These are phyloP conservation scores for Combretum micranthum DNA, from an alignment of 345 rosid species.

Conservation along the genomic window DNA sequence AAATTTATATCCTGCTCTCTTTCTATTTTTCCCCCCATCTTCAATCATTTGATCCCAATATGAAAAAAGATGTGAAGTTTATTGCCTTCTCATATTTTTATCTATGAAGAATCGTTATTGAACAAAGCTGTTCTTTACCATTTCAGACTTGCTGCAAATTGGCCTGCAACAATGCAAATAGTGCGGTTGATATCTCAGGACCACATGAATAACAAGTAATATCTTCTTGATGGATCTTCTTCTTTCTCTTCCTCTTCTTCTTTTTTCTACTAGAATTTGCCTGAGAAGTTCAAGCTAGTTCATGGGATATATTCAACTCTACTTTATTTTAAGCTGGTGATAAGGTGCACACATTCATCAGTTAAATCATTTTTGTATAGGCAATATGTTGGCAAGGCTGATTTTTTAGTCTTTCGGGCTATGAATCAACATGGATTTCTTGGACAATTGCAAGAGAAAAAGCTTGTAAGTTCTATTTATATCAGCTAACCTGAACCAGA, in stretches of 20 bases:
- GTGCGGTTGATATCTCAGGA: slow-evolving; percentile 96
- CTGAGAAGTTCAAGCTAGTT: too few relatives aligned
- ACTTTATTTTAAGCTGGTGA: neutral
- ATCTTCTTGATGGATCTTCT: slow-evolving; percentile 7
- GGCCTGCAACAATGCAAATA: slow-evolving; percentile 95
- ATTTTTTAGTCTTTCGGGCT: slow-evolving; percentile 91
- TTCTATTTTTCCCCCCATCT: too few relatives aligned
- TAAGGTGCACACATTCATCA: slow-evolving; percentile 4
- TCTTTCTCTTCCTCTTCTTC: slow-evolving; percentile 2
- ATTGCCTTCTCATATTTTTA: neutral
- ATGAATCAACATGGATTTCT: slow-evolving; percentile 96
- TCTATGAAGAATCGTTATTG: neutral
- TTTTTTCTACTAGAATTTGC: neutral
- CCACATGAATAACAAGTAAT: slow-evolving; percentile 96
- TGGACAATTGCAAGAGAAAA: slow-evolving; percentile 93
- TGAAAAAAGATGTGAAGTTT: neutral
- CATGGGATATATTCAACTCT: too few relatives aligned
- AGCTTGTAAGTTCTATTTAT: slow-evolving; percentile 58
- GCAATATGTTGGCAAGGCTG: slow-evolving; percentile 95
- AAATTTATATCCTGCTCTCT: too few relatives aligned
- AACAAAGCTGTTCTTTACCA: slow-evolving; percentile 2
- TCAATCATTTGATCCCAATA: too few relatives aligned
- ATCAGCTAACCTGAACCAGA: neutral
- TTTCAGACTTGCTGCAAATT: slow-evolving; percentile 91
- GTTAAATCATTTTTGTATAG: slow-evolving; percentile 28